A percentile compares a stretch with the other conserved stretches of the same genome.
phyloP scores from a whole-genome alignment of 768 basidiomycete genomes.

The Tylopilus plumbeoviolaceoides region DNA sequence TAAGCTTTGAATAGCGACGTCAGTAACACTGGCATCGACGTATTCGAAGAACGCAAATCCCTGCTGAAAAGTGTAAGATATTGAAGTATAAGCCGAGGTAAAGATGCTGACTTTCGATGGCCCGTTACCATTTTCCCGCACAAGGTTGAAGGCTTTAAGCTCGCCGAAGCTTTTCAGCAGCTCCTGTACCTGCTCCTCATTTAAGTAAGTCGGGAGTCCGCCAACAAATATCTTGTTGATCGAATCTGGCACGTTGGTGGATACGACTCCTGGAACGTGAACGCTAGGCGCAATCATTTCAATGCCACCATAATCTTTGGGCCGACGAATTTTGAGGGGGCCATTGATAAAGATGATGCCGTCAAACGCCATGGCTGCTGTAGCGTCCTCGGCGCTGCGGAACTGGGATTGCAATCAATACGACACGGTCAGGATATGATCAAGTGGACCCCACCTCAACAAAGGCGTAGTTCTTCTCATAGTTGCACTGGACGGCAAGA shows the following conservation, averaged over 20 bases:
- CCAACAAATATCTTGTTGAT: conserved; percentile 98
- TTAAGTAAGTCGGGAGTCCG: conserved; percentile 90
- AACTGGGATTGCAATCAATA: conserved; percentile 54
- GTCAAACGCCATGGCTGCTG: conserved; percentile 95
- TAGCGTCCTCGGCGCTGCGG: conserved; percentile 95
- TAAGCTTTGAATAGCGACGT: conserved; percentile 92
- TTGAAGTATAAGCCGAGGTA: background rate
- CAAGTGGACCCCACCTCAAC: conserved; percentile 69
- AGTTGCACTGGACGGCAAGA: conserved; percentile 91
- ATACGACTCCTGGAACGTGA: conserved; percentile 93
- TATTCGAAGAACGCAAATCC: conserved; percentile 99
- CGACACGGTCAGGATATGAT: background rate
- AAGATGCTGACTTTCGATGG: conserved; percentile 67
- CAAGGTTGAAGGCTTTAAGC: conserved; percentile 95
- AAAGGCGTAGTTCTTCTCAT: conserved; percentile 98
- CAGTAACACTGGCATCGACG: conserved; percentile 82
- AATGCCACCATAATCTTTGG: conserved; percentile 91
- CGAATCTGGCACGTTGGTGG: conserved; percentile 94
- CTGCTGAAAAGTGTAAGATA: conserved; percentile 37
- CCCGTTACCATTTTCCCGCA: conserved; percentile 88
- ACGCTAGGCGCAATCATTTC: conserved; percentile 59
- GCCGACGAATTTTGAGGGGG: conserved; percentile 95
- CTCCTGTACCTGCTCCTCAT: conserved; percentile 99
- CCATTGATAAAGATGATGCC: conserved; percentile 94
- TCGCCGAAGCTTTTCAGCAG: conserved; percentile 96